A percentile compares a stretch with the other conserved stretches of the same genome.
These are phyloP conservation scores for Dothistroma pini DNA, from an alignment of 2,329 filamentous ascomycete species.

Conservation along the genomic window DNA sequence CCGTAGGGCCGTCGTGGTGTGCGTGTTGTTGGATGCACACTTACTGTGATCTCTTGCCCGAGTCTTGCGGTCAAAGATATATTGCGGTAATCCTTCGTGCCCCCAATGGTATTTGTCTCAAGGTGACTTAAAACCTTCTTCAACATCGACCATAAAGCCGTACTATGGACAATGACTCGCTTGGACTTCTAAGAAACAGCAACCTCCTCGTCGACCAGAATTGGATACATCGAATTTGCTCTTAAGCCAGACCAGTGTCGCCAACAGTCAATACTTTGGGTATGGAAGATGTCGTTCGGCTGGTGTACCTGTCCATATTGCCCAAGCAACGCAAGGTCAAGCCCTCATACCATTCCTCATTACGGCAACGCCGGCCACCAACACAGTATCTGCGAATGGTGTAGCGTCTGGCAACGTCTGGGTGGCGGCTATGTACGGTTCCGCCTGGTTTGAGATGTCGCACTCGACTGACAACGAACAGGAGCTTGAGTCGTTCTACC, in stretches of 20 bases:
- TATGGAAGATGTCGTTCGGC: constrained; percentile 7
- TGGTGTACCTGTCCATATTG: constrained; percentile 15
- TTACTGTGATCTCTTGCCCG: not conserved
- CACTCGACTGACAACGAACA: not conserved
- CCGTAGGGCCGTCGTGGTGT: not conserved
- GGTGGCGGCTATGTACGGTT: constrained; percentile 5
- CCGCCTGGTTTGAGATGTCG: too few species aligned
- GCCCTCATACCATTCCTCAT: not conserved
- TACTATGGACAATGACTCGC: not conserved
- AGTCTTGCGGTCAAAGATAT: not conserved
- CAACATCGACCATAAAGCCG: not conserved
- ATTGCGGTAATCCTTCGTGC: not conserved
- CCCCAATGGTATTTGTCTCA: constrained; percentile 2
- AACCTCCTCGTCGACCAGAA: not conserved
- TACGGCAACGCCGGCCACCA: constrained; percentile 8
- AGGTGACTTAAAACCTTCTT: not conserved
- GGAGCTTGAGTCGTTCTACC: constrained; percentile 9
- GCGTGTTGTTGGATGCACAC: not conserved
- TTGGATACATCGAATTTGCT: not conserved
- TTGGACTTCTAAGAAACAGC: not conserved
- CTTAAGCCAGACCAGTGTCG: not conserved
- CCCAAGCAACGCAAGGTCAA: not conserved
- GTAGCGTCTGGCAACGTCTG: constrained; percentile 10
- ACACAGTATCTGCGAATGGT: constrained; percentile 14
- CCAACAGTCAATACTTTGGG: not conserved